Evolutionary conservation across 2,329 filamentous ascomycete genomes (phyloP), one percentile per base, ranked within the genome.

Genomic region (Neopestalotiopsis sp.): DNA sequence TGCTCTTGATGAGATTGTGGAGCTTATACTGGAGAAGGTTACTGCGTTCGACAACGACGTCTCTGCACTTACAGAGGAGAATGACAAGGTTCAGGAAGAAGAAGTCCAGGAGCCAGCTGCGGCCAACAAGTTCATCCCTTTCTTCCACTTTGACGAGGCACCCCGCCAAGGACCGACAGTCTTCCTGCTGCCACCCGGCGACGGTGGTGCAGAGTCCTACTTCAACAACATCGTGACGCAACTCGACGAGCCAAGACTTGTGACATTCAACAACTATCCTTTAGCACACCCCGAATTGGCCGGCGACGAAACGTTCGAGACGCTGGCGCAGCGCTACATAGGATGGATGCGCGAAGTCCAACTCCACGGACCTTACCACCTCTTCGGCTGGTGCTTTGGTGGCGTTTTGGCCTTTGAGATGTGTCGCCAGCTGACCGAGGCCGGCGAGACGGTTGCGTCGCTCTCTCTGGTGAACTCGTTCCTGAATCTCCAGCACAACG

Each of bases 231-330:
- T 61, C n/a, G 57, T 61, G 14, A 14, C 57, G n/a, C 28, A 38
- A 14, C 57, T 61, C 20, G 28, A 30, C 57, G 7, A 61, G 28
- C 57, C 28, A 30, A 38, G 12, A 30, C 57, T 61, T n/a, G 57
- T 61, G 28, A 38, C 32, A 12, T 61, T 61, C 57, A 61, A 61
- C 57, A 61, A 61, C 57, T 61, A 61, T n/a, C 32, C 45, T 17
- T 17, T 53, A 10, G 17, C 45, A 20, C 17, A 61, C 57, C 57
- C 28, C 14, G 28, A 61, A 12, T 12, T 9, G 17, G 32, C 28
- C 6, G 57, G 4, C 7, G 6, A 14, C 20, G 32, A 61, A 30
- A 61, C 57, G 14, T 32, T 61, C 20, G 57, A 17, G 32, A 38
- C 28, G 32, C 57, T 61, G 13, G 57, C n/a, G 12, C 28, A 61